Evolutionary conservation across 2,329 filamentous ascomycete species (phyloP), one percentile per base, ranked within the genome.

Genomic region (Purpureocillium lavendulum): DNA sequence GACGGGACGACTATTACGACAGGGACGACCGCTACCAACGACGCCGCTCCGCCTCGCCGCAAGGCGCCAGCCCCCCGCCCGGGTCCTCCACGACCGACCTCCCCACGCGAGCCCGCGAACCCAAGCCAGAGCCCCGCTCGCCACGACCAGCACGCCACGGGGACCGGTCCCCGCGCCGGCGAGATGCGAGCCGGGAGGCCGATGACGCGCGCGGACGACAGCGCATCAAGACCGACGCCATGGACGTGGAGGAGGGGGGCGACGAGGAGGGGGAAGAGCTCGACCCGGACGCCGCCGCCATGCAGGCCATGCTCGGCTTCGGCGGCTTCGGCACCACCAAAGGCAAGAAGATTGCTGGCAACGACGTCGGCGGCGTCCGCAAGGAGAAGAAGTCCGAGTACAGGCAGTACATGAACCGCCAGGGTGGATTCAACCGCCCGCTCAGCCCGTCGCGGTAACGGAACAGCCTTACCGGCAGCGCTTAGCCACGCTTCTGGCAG

Each of bases 321-420:
- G 80, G 80, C 14, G 77, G 75, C 1, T 98, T 97, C 63, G 82
- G 80, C 42, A 81, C 79, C 17, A 97, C 92, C 15, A 94, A 97
- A 63, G 80, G 85, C 44, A 87, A 84, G 40, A 94, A 96, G 57
- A 81, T 98, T 2, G 73, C 77, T 0, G 92, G 92, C 2, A 98
- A 98, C 57, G 80, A 88, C 56, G 78, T 82, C 32, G 89, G 85
- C 40, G 87, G 71, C 0, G 80, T 96, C 38, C 71, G 82, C 49
- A 96, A 92, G 71, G 87, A 92, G 66, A 96, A 95, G 78, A 89
- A 87, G 77, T 85, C 82, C 12, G 78, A 94, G 69, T 97, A 96
- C 57, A 75, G 92, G 51, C 92, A 98, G 74, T 98, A 98, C 63
- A 98, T 98, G 80, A 92, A 92, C 56, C 75, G 85, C 41, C 70